phyloP scores from a whole-genome alignment of 2,329 filamentous ascomycete genomes.

The Claviceps spartinae region DNA sequence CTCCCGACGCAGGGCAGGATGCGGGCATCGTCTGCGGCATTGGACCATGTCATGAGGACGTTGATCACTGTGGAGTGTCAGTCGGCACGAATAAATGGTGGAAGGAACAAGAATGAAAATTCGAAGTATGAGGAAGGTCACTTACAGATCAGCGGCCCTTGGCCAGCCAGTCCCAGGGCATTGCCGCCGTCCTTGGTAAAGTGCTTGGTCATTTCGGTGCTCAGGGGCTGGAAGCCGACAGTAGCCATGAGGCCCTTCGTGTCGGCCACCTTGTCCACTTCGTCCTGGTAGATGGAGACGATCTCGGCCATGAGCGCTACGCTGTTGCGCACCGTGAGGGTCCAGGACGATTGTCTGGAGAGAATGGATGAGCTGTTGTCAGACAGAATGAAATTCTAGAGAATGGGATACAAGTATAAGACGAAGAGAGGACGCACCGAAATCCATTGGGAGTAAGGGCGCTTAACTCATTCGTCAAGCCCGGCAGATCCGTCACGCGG shows the following conservation, averaged over 20 bases:
- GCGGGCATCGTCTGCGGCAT: constrained; percentile 7
- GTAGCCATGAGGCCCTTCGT: constrained; percentile 11
- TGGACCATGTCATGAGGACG: neutral
- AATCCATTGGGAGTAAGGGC: constrained; percentile 9
- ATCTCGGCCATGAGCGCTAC: constrained; percentile 11
- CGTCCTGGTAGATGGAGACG: constrained; percentile 11
- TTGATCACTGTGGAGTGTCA: neutral
- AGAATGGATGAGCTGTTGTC: neutral
- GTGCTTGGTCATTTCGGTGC: constrained; percentile 19
- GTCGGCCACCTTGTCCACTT: constrained; percentile 10
- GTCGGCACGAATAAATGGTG: neutral
- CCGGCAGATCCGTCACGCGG: constrained; percentile 8
- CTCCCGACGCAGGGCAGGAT: constrained; percentile 5
- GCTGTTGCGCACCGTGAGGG: constrained; percentile 10
- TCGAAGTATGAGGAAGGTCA: too few species aligned
- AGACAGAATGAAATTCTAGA: neutral
- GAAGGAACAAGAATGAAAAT: neutral
- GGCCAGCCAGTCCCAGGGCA: constrained; percentile 15
- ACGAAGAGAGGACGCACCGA: constrained; percentile 1
- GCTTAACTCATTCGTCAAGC: constrained; percentile 12
- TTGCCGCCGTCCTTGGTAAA: constrained; percentile 23
- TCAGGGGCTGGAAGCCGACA: constrained; percentile 27
- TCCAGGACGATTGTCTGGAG: constrained; percentile 6
- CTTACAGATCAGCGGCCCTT: constrained; percentile 11
- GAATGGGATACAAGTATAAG: neutral